phyloP scores from a whole-genome alignment of 2,329 filamentous ascomycete genomes.

The Alternaria triticina region DNA sequence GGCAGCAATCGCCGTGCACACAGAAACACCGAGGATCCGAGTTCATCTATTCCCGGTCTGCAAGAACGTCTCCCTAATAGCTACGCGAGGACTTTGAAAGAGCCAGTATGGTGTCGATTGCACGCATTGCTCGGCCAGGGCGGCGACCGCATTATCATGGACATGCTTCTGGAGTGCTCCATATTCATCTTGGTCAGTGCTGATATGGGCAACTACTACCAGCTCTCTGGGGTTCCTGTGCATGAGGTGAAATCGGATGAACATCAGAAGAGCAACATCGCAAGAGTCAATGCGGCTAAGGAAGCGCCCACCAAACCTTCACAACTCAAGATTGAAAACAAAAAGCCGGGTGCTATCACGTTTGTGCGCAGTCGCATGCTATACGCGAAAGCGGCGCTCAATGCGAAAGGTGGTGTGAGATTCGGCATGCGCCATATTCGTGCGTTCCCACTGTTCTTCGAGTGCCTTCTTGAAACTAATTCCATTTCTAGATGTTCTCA shows the following conservation, averaged over 20 bases:
- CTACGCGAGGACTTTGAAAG: constrained; percentile 72
- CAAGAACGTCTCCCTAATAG: constrained; percentile 70
- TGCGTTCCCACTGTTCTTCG: constrained; percentile 54
- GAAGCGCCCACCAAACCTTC: background rate
- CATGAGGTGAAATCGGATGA: constrained; percentile 51
- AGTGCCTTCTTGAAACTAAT: constrained; percentile 16
- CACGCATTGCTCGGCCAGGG: constrained; percentile 75
- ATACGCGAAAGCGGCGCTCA: constrained; percentile 78
- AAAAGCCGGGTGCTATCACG: constrained; percentile 64
- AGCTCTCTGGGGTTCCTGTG: constrained; percentile 75
- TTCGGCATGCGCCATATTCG: constrained; percentile 83
- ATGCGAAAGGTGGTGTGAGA: constrained; percentile 68
- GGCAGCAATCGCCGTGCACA: constrained; percentile 34
- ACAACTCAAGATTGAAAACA: constrained; percentile 14
- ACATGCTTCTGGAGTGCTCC: constrained; percentile 77
- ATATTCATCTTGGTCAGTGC: constrained; percentile 71
- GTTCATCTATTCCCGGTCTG: constrained; percentile 69
- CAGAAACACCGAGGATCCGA: constrained; percentile 40
- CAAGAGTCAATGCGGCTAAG: background rate
- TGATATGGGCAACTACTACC: constrained; percentile 71
- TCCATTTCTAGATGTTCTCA: constrained; percentile 72
- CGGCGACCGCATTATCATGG: constrained; percentile 78
- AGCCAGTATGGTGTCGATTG: constrained; percentile 75
- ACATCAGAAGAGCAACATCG: constrained; percentile 4
- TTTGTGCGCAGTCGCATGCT: constrained; percentile 86